Evolutionary conservation across 345 rosid species (phyloP).

Genomic region (Camelina neglecta): DNA sequence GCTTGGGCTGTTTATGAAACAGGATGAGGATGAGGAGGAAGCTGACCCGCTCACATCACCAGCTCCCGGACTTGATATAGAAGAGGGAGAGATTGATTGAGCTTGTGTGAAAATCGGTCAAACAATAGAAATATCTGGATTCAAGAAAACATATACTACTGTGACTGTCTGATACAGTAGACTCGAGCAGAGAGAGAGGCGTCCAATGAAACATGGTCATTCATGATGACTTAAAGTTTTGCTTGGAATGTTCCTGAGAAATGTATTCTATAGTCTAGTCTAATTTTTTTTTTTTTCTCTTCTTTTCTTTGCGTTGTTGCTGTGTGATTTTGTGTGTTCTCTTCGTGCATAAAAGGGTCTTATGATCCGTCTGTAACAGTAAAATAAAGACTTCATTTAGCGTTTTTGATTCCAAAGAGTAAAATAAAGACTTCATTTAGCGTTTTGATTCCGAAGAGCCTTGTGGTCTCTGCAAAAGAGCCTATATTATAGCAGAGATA

Average conservation of each 20-base stretch:
- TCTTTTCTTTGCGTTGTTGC: not conserved
- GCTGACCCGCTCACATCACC: constrained; percentile 38
- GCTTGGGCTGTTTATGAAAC: constrained; percentile 79
- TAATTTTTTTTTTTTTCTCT: not conserved
- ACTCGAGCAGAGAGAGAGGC: not conserved
- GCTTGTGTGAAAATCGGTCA: constrained; percentile 14
- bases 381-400: not conserved
- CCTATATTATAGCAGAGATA: no score
- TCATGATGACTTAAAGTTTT: not conserved
- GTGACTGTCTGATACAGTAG: not conserved
- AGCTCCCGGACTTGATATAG: constrained; percentile 21
- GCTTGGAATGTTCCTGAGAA: constrained; percentile 16
- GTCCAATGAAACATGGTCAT: not conserved
- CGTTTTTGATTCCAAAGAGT: no score
- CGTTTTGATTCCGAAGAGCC: no score
- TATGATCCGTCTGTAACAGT: not conserved
- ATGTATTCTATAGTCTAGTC: not conserved
- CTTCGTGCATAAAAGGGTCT: not conserved
- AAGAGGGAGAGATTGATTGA: constrained; percentile 45
- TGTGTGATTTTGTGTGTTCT: not conserved
- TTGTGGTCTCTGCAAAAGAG: no score
- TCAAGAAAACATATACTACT: not conserved
- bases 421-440: not conserved
- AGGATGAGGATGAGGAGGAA: constrained; percentile 65
- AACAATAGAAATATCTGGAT: constrained; percentile 1